Conservation (phyloP, 352 stramenopile genomes). For the Plasmopara viticola region DNA sequence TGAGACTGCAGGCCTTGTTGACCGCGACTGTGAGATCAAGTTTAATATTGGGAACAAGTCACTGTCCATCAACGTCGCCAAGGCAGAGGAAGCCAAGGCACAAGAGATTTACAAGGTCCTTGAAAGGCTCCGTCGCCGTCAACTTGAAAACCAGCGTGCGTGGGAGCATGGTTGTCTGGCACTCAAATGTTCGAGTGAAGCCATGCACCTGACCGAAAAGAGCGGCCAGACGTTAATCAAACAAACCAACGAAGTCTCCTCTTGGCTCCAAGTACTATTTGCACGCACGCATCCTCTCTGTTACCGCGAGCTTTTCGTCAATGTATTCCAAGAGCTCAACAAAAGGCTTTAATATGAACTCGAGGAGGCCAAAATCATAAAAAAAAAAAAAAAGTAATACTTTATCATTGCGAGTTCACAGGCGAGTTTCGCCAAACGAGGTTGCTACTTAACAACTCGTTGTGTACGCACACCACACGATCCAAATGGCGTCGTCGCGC, state of each 20-base stretch:
- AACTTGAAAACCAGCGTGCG: not conserved
- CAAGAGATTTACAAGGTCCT: slow-evolving; percentile 19
- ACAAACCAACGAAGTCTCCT: slow-evolving; percentile 11
- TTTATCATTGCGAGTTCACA: too few species aligned
- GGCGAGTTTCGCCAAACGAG: too few species aligned
- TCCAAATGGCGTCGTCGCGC: slow-evolving; percentile 20
- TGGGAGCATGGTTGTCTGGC: not conserved
- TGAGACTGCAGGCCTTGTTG: slow-evolving; percentile 41
- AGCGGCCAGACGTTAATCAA: not conserved
- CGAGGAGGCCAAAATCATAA: too few species aligned
- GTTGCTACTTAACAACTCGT: not conserved
- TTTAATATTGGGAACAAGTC: slow-evolving; percentile 35
- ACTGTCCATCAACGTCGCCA: slow-evolving; percentile 49
- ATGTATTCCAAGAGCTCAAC: slow-evolving; percentile 38
- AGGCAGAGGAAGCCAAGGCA: slow-evolving; percentile 28
- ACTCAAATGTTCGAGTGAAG: slow-evolving; percentile 1
- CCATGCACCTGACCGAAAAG: not conserved
- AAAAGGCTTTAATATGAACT: slow-evolving; percentile 16
- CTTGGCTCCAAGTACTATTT: slow-evolving; percentile 49
- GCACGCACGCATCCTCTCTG: slow-evolving; percentile 37
- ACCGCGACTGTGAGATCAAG: slow-evolving; percentile 58
- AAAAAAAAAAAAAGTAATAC: too few species aligned
- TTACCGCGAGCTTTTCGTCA: slow-evolving; percentile 46
- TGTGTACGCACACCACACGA: slow-evolving; percentile 6
- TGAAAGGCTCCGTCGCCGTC: not conserved